Base-by-base conservation (phyloP, 202 grass and related monocot species). In the Panicum virgatum region DNA sequence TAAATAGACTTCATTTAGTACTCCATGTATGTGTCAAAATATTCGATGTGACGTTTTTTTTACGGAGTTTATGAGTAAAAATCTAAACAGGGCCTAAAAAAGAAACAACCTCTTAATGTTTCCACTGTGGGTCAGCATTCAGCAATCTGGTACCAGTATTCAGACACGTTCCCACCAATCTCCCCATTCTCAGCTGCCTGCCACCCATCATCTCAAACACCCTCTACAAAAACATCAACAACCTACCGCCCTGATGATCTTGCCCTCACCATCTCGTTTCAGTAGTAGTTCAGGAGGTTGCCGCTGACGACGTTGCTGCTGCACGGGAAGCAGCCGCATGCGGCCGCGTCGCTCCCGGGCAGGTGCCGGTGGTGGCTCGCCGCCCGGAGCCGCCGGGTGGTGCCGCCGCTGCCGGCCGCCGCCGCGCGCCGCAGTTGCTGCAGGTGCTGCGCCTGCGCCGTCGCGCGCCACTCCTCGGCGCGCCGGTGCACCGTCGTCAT, bases 241-340 rank as follows among this genome's bases (percentile, higher is more conserved):
- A 19, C 14, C 40, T 44, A 40, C 61, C 20, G 47, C 12, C 53
- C n/a, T n/a, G n/a, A n/a, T 72, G 50, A 26, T 80, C 37, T 57
- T 45, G 9, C 3, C 65, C 15, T 20, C 27, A 11, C 5, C 7
- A 12, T 32, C 13, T 30, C 50, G 11, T 12, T 39, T 84, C n/a
- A 84, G 62, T 78, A 56, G 3, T 86, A 83, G 75, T 80, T 87
- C 8, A 90, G 80, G 50, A 90, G 84, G 62, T 76, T 87, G 75
- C 84, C 80, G 1, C 80, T 90, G 62, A 80, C 22, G 54, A 80
- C 39, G 32, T 32, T 56, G 76, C 4, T 57, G 44, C 81, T 94
- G 80, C 93, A 92, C 58, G 96, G 81, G 86, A 99, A 94, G 78
- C 96, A 96, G 8, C 91, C 81, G 60, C 93, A 96, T 5, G 89